These are phyloP conservation scores for Skeletonema grethae DNA, from an alignment of 108 stramenopile species.

Conservation along the genomic window DNA sequence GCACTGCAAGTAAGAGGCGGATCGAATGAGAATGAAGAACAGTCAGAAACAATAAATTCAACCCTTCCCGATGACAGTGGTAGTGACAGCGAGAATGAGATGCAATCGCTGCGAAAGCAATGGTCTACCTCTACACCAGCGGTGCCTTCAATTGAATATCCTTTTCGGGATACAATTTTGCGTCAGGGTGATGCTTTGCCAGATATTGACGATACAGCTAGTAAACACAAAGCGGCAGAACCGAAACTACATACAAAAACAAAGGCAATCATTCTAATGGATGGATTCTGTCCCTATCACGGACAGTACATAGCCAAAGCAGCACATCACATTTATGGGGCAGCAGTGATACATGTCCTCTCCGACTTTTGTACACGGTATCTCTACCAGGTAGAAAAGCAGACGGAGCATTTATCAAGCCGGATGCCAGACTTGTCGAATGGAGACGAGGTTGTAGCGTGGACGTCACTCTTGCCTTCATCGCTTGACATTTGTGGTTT, in stretches of 20 bases:
- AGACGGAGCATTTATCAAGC: constrained; percentile 45
- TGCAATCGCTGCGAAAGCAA: constrained; percentile 31
- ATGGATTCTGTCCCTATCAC: constrained; percentile 79
- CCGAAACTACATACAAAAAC: background rate
- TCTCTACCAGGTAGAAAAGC: constrained; percentile 53
- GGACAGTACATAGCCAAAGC: constrained; percentile 63
- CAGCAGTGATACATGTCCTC: constrained; percentile 60
- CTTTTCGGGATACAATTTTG: constrained; percentile 16
- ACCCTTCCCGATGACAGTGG: background rate
- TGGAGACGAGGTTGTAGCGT: constrained; percentile 46
- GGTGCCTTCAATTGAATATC: constrained; percentile 41
- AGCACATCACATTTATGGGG: constrained; percentile 61
- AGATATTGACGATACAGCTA: constrained; percentile 8
- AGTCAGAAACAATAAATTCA: background rate
- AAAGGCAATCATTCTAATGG: constrained; percentile 70
- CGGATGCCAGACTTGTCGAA: constrained; percentile 51
- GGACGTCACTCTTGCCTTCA: constrained; percentile 41
- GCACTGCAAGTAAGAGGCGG: background rate
- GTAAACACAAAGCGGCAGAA: background rate
- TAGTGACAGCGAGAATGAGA: constrained; percentile 20
- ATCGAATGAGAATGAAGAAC: background rate
- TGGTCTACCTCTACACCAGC: constrained; percentile 35
- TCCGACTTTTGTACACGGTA: constrained; percentile 67
- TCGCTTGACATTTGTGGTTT: constrained; percentile 61
- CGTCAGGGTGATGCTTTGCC: constrained; percentile 9